Conservation (phyloP, 202 grass and related monocot species). For the Panicum hallii region DNA sequence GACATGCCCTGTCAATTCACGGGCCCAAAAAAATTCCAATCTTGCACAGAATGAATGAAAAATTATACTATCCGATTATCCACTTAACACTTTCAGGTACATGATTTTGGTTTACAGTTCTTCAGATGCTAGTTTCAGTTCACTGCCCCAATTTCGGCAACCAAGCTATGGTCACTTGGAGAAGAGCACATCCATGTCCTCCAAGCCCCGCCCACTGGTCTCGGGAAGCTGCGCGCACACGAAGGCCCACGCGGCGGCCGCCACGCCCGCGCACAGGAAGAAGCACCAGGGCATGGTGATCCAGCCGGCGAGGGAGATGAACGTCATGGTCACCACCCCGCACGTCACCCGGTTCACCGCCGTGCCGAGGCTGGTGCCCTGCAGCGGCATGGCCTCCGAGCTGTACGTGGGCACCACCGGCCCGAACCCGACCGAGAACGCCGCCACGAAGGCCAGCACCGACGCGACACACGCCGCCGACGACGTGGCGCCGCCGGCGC, state of each 20-base stretch:
- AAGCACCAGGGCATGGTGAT: conserved; percentile 69
- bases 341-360: conserved; percentile 49
- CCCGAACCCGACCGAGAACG: conserved; percentile 69
- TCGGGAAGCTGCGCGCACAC: conserved; percentile 63
- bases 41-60: too few relatives aligned
- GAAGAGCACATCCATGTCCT: conserved; percentile 71
- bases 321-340: conserved; percentile 68
- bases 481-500: background rate
- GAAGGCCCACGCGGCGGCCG: conserved; percentile 45
- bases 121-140: too few relatives aligned
- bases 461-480: conserved; percentile 38
- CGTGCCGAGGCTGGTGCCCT: conserved; percentile 41
- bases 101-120: too few relatives aligned
- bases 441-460: conserved; percentile 48
- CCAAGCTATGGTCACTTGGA: too few relatives aligned
- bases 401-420: conserved; percentile 54
- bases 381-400: conserved; percentile 63
- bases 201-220: conserved; percentile 67
- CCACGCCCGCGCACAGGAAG: conserved; percentile 57
- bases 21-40: too few relatives aligned
- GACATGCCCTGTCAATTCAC: too few relatives aligned
- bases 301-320: conserved; percentile 59
- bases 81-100: too few relatives aligned
- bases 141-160: too few relatives aligned
- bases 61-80: too few relatives aligned